Evolutionary conservation across 352 stramenopile genomes (phyloP).

Genomic region (Phytophthora ramorum): DNA sequence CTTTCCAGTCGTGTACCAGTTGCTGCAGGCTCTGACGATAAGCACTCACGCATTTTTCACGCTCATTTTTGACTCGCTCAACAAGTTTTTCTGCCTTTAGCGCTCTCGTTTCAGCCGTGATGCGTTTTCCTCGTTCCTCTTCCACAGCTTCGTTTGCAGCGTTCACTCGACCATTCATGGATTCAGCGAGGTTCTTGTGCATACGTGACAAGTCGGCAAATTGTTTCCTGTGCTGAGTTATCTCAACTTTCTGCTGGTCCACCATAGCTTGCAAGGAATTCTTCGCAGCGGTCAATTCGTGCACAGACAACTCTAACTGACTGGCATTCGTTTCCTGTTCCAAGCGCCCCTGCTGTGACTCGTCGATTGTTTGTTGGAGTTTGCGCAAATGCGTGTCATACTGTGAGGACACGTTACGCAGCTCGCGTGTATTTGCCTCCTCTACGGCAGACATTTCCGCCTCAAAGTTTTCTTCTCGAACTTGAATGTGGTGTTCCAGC

Average conservation of each 20-base stretch:
- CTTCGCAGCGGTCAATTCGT: constrained; percentile 33
- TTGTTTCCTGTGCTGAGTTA: constrained; percentile 65
- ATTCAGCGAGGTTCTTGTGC: constrained; percentile 68
- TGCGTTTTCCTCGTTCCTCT: constrained; percentile 40
- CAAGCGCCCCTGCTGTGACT: constrained; percentile 9
- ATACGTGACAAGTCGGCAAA: constrained; percentile 71
- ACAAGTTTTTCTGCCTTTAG: constrained; percentile 42
- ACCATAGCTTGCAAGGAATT: constrained; percentile 36
- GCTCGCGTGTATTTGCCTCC: constrained; percentile 30
- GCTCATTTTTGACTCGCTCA: constrained; percentile 27
- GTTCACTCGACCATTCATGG: constrained; percentile 41
- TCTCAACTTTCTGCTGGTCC: constrained; percentile 42
- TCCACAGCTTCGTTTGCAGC: constrained; percentile 38
- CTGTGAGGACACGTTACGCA: constrained; percentile 35
- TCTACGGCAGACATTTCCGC: constrained; percentile 28
- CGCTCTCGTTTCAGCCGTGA: constrained; percentile 28
- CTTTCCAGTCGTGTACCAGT: constrained; percentile 37
- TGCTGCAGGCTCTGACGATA: constrained; percentile 42
- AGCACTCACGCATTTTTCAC: constrained; percentile 32
- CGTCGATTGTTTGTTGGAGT: constrained; percentile 33
- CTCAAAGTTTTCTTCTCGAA: constrained; percentile 31
- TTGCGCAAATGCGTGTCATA: constrained; percentile 39
- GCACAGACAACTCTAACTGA: constrained; percentile 21
- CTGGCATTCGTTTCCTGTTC: constrained; percentile 23
- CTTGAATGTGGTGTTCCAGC: constrained; percentile 42